Evolutionary conservation across 176 grass and related monocot species (phyloP).

Genomic region (Ensete glaucum): DNA sequence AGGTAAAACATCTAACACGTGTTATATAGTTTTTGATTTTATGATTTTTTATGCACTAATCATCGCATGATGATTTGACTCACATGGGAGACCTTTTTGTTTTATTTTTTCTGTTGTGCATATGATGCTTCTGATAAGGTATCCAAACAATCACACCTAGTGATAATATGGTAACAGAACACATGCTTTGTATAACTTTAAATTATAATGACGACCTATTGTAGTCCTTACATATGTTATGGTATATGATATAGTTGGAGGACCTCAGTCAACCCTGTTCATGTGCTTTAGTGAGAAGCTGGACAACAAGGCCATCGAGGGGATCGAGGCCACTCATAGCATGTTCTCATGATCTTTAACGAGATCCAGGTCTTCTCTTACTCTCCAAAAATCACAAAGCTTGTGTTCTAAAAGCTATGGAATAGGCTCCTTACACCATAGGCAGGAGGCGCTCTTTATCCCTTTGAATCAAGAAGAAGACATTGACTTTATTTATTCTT

Average conservation of each 20-base stretch:
- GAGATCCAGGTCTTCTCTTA: constrained; percentile 41
- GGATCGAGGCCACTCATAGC: constrained; percentile 20
- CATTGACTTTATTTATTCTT: background rate
- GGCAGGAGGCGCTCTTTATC: constrained; percentile 28
- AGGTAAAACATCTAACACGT: no score
- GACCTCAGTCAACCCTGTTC: constrained; percentile 50
- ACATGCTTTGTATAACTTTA: no score
- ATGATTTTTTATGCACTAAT: no score
- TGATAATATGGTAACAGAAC: no score
- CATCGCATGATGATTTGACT: no score
- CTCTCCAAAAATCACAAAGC: constrained; percentile 44
- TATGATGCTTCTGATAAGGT: no score
- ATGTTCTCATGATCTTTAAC: background rate
- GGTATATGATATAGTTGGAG: background rate
- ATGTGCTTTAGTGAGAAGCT: constrained; percentile 74
- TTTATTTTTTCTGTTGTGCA: no score
- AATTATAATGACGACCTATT: no score
- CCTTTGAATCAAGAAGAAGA: constrained; percentile 16
- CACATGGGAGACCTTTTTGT: no score
- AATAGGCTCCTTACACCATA: constrained; percentile 7
- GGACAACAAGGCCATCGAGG: constrained; percentile 32
- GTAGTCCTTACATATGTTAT: no score
- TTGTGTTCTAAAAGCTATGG: constrained; percentile 37
- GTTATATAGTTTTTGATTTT: no score
- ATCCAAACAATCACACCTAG: no score